These are phyloP conservation scores for Yamadazyma dendronema DNA, from an alignment of 1,139 yeast species.

Conservation along the genomic window DNA sequence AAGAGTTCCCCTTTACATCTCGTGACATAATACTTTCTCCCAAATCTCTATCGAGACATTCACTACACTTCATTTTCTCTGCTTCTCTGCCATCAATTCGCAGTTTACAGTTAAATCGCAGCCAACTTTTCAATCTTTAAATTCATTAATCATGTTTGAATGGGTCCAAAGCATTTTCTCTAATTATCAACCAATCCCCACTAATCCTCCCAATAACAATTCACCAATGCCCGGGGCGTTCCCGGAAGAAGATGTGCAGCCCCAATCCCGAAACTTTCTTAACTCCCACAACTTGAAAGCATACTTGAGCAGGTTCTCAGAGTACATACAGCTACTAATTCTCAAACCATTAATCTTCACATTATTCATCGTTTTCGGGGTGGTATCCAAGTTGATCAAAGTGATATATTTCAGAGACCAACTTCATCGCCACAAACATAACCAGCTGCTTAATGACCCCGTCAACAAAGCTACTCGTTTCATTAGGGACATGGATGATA, in stretches of 20 bases:
- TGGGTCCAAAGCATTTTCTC: neutral
- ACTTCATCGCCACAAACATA: slow-evolving; percentile 6
- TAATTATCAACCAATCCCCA: slow-evolving; percentile 1
- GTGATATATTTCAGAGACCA: slow-evolving; percentile 29
- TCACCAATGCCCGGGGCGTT: slow-evolving; percentile 13
- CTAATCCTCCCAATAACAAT: neutral
- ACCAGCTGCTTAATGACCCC: slow-evolving; percentile 22
- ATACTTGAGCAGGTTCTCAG: slow-evolving; percentile 37
- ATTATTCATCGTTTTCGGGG: slow-evolving; percentile 22
- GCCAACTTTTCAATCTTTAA: no score
- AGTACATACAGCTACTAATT: slow-evolving; percentile 15
- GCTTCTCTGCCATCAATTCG: no score
- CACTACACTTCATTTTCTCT: no score
- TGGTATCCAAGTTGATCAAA: slow-evolving; percentile 25
- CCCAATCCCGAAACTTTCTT: slow-evolving; percentile 11
- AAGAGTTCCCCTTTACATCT: no score
- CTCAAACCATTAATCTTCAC: slow-evolving; percentile 31
- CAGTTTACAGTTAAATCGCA: no score
- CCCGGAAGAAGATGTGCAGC: slow-evolving; percentile 8
- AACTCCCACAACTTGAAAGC: slow-evolving; percentile 25
- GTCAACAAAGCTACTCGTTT: slow-evolving; percentile 35
- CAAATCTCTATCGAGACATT: no score
- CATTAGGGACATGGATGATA: slow-evolving; percentile 36
- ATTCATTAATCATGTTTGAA: neutral
- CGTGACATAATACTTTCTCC: no score